A percentile compares a stretch with the other conserved stretches of the same genome.
Conservation (phyloP, 2,329 filamentous ascomycete genomes). For the Dendryphion nanum region DNA sequence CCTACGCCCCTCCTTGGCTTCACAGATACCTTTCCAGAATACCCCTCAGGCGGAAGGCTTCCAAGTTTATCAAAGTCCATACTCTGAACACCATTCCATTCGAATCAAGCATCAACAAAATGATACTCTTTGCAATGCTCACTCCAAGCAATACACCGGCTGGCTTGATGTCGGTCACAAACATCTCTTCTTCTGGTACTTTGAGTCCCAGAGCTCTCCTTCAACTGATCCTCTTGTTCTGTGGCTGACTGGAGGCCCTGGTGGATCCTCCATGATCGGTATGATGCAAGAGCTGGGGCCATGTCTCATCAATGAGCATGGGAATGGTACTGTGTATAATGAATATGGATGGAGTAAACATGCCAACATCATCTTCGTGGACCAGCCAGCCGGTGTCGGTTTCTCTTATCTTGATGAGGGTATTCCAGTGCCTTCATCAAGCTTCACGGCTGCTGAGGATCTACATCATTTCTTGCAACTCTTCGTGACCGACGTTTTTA, state of each 20-base stretch:
- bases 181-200: conserved; percentile 50
- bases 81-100: conserved; percentile 32
- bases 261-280: conserved; percentile 37
- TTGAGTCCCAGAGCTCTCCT: conserved; percentile 40
- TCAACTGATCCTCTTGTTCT: conserved; percentile 38
- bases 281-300: conserved; percentile 39
- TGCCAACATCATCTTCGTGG: conserved; percentile 38
- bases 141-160: conserved; percentile 35
- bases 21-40: conserved; percentile 30
- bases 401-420: conserved; percentile 41
- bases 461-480: conserved; percentile 52
- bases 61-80: conserved; percentile 30
- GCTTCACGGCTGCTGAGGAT: conserved; percentile 47
- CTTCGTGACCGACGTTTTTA: conserved; percentile 48
- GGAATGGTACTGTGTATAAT: conserved; percentile 39
- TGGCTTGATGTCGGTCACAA: conserved; percentile 40
- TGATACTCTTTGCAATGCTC: conserved; percentile 32
- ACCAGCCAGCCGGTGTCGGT: conserved; percentile 40
- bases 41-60: conserved; percentile 26
- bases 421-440: conserved; percentile 34
- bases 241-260: conserved; percentile 45
- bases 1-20: conserved; percentile 5
- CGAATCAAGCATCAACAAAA: conserved; percentile 36
- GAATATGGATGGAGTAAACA: conserved; percentile 40
- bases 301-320: conserved; percentile 39